Conservation (phyloP, 1,284 basidiomycete genomes). For the Gomphus bonarii region DNA sequence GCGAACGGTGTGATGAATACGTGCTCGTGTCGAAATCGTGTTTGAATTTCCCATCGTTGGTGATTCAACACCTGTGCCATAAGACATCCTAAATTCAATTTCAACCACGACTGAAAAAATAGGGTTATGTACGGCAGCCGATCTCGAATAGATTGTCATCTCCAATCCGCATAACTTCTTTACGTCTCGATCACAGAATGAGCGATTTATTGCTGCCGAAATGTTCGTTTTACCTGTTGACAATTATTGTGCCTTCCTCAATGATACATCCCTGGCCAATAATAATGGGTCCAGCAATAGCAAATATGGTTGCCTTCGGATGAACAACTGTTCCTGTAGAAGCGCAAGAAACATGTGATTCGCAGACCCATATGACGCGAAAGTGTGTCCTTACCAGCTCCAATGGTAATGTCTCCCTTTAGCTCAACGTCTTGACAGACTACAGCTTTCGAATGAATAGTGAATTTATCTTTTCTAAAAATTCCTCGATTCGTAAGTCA, state of each 20-base stretch:
- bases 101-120: background rate
- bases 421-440: constrained; percentile 84
- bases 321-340: constrained; percentile 76
- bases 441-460: constrained; percentile 72
- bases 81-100: background rate
- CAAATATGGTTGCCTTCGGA: constrained; percentile 85
- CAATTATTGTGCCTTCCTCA: constrained; percentile 82
- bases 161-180: constrained; percentile 85
- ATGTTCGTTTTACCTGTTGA: constrained; percentile 51
- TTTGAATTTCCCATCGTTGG: constrained; percentile 77
- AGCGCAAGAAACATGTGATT: background rate
- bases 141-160: constrained; percentile 92
- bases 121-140: constrained; percentile 53
- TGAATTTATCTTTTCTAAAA: constrained; percentile 62
- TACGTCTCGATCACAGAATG: constrained; percentile 34
- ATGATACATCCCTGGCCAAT: constrained; percentile 86
- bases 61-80: constrained; percentile 64
- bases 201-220: constrained; percentile 8
- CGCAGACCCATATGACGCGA: background rate
- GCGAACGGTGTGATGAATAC: constrained; percentile 70
- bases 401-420: constrained; percentile 86
- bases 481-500: background rate
- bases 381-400: constrained; percentile 40
- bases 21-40: constrained; percentile 71
- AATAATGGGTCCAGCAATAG: constrained; percentile 76